These are phyloP conservation scores for Pichia sp. DNA, from an alignment of 1,139 yeast genomes.

Conservation along the genomic window DNA sequence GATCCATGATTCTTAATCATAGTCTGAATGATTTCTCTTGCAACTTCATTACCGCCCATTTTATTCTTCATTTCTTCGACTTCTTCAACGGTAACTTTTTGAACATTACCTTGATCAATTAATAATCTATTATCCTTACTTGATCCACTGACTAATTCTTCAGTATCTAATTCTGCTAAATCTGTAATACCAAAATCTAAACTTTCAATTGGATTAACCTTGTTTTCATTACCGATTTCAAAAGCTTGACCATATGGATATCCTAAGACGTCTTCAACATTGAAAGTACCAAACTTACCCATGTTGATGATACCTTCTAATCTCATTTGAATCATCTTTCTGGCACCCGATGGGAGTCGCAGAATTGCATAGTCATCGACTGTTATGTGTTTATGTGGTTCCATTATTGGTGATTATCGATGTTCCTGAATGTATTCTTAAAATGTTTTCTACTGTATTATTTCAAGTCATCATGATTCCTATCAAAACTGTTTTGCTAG, in stretches of 20 bases:
- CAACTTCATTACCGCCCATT: conserved; percentile 60
- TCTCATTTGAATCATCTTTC: conserved; percentile 65
- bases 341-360: conserved; percentile 76
- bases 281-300: conserved; percentile 91
- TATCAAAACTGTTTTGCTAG: no score
- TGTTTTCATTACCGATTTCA: conserved; percentile 66
- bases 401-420: no score
- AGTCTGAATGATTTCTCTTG: conserved; percentile 79
- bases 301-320: conserved; percentile 61
- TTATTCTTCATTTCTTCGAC: conserved; percentile 76
- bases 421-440: background rate
- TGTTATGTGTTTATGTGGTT: conserved; percentile 31
- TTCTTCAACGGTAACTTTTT: conserved; percentile 69
- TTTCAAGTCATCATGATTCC: no score
- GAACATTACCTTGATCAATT: conserved; percentile 74
- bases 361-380: conserved; percentile 62
- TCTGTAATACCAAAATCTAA: conserved; percentile 29
- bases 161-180: conserved; percentile 24
- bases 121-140: conserved; percentile 66
- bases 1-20: conserved; percentile 83
- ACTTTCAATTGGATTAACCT: conserved; percentile 48
- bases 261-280: conserved; percentile 73
- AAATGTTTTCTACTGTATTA: no score
- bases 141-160: conserved; percentile 29
- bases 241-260: conserved; percentile 86